Evolutionary conservation across 179 eudicot genomes (phyloP), one percentile per base, ranked within the genome.

Genomic region (Carnegiea gigantea): DNA sequence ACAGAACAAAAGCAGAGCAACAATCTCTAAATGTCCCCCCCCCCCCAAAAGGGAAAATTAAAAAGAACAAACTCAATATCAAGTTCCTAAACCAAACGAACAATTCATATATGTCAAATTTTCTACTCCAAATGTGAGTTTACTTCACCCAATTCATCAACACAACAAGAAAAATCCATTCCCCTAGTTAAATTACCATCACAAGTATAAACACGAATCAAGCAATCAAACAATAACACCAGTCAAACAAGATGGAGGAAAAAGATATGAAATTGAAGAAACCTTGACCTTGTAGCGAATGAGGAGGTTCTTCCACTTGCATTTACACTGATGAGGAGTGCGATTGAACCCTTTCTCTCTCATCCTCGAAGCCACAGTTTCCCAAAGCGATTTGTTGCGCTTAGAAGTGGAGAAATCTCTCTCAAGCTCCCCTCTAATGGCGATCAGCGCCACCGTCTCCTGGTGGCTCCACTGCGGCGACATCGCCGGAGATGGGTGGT

Each of bases 241-340:
- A 43, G 23, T 7, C n/a, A 15, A 75, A 43, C 26, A 43, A 40
- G 4, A 24, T 0, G 28, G 1, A 18, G 12, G 7, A 5, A 5
- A 81, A 17, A 23, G 6, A 43, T 1, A 1, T 2, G 3, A 49
- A 76, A 53, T 76, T 76, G 46, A 26, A 17, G 24, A 76, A n/a
- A 81, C 92, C 92, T 86, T 86, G 57, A 81, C 92, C 92, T 86
- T 86, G 70, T 88, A 90, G 24, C 89, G 76, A 53, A 68, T 85
- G 40, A 88, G 81, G 77, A 90, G 89, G 38, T 83, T 90, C 67
- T 90, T 88, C 92, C 92, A 90, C 82, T 90, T 90, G 85, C 87
- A 80, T 79, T 88, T 86, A 78, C 92, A 90, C 81, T 90, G 92
- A 71, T 86, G 84, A 76, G 87, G 78, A 36, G 74, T 88, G 44